Percentiles rank a stretch among this genome's conserved stretches.
These are phyloP conservation scores for Xylariaceae sp. DNA, from an alignment of 2,329 filamentous ascomycete genomes.

Conservation along the genomic window DNA sequence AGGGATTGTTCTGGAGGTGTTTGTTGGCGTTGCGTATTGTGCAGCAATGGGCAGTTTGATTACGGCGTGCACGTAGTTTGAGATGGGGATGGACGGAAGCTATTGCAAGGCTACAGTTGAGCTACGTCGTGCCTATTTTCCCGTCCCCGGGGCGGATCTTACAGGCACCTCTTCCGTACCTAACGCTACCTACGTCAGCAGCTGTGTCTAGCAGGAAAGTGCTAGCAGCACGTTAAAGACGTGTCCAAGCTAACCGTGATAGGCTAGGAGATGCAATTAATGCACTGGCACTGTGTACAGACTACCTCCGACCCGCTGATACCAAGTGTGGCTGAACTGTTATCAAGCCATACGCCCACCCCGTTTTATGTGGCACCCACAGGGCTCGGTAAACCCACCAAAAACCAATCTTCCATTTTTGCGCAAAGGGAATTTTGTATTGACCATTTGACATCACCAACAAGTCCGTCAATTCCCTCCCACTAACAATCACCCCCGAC, in stretches of 20 bases:
- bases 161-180: background rate
- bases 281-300: too few species aligned
- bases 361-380: constrained; percentile 25
- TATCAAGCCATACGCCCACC: constrained; percentile 12
- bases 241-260: too few species aligned
- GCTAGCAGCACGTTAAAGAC: background rate
- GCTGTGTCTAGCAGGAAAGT: too few species aligned
- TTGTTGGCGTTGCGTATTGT: background rate
- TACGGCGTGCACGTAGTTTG: background rate
- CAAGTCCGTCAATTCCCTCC: constrained; percentile 25
- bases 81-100: constrained; percentile 2
- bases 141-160: background rate
- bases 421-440: constrained; percentile 28
- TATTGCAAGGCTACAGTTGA: constrained; percentile 27
- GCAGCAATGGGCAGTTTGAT: background rate
- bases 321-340: constrained; percentile 11
- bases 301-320: background rate
- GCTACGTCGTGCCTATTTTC: constrained; percentile 25
- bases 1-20: background rate
- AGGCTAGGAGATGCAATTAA: too few species aligned
- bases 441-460: constrained; percentile 23
- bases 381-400: constrained; percentile 33
- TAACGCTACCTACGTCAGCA: too few species aligned
- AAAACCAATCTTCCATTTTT: constrained; percentile 30
- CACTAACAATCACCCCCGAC: constrained; percentile 31